A percentile compares a stretch with the other conserved stretches of the same genome.
Evolutionary conservation across 768 basidiomycete genomes (phyloP).

Genomic region (Termitomyces sp.): DNA sequence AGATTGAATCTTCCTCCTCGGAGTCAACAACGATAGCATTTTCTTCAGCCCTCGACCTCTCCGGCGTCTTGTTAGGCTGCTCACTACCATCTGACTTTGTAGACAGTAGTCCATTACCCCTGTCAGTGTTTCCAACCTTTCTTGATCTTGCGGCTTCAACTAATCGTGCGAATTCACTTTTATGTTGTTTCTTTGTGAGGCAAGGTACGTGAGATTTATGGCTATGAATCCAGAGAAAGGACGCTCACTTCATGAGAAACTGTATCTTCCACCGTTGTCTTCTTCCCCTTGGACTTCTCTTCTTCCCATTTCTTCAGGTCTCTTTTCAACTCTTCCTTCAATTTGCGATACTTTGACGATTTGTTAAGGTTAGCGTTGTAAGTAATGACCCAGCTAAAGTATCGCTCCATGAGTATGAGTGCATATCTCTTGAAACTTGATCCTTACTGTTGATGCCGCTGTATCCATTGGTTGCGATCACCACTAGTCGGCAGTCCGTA

Average conservation of each 20-base stretch:
- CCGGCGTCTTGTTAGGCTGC: background rate
- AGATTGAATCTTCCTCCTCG: conserved; percentile 21
- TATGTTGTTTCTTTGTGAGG: conserved; percentile 30
- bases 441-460: conserved; percentile 54
- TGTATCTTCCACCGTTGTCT: conserved; percentile 31
- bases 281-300: conserved; percentile 35
- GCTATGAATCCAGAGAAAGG: background rate
- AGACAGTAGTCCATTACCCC: background rate
- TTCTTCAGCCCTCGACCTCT: conserved; percentile 4
- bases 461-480: conserved; percentile 43
- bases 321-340: conserved; percentile 36
- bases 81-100: conserved; percentile 10
- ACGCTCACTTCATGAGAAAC: conserved; percentile 32
- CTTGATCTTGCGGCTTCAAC: conserved; percentile 28
- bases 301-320: conserved; percentile 62
- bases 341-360: conserved; percentile 36
- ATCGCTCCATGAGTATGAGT: background rate
- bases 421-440: background rate
- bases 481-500: conserved; percentile 47
- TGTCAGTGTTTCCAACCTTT: background rate
- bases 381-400: conserved; percentile 60
- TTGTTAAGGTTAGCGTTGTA: conserved; percentile 72
- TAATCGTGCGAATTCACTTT: conserved; percentile 32
- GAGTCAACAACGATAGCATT: conserved; percentile 30
- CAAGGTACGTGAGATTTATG: background rate